A percentile compares a stretch with the other conserved stretches of the same genome.
phyloP scores from a whole-genome alignment of 2,329 filamentous ascomycete species.

The Rhinocladiella mackenziei region DNA sequence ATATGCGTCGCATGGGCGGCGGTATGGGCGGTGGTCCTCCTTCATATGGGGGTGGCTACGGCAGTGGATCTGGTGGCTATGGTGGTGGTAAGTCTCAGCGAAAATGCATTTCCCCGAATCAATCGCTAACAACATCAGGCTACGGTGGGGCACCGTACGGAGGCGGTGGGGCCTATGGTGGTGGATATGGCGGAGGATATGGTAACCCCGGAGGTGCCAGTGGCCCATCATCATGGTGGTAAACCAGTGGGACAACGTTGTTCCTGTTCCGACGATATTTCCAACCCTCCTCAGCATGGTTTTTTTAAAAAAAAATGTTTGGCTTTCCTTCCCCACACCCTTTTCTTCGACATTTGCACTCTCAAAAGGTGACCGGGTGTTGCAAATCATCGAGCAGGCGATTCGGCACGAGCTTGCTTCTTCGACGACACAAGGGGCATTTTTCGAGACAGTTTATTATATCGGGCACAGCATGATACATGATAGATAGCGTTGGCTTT shows the following conservation, averaged over 20 bases:
- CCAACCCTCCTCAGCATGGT: conserved; percentile 37
- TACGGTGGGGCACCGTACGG: conserved; percentile 21
- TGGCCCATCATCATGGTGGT: conserved; percentile 52
- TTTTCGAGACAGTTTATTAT: conserved; percentile 33
- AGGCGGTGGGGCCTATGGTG: conserved; percentile 29
- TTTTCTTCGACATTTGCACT: conserved; percentile 31
- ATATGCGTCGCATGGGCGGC: conserved; percentile 71
- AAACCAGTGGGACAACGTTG: conserved; percentile 39
- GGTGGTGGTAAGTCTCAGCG: conserved; percentile 29
- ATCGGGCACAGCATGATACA: conserved; percentile 43
- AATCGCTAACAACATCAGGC: conserved; percentile 21
- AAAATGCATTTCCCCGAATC: background rate
- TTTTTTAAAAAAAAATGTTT: conserved; percentile 9
- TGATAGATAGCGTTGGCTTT: conserved; percentile 53
- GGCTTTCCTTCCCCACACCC: conserved; percentile 31
- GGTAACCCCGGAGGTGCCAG: conserved; percentile 49
- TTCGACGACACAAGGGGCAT: conserved; percentile 25
- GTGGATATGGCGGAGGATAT: conserved; percentile 37
- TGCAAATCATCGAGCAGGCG: conserved; percentile 29
- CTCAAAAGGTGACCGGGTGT: conserved; percentile 39
- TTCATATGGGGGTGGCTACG: conserved; percentile 35
- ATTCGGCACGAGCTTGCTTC: conserved; percentile 17
- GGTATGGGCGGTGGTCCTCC: conserved; percentile 37
- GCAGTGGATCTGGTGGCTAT: conserved; percentile 27
- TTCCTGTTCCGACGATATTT: conserved; percentile 34